Conservation (phyloP, 768 basidiomycete species). For the Termitomyces sp. region DNA sequence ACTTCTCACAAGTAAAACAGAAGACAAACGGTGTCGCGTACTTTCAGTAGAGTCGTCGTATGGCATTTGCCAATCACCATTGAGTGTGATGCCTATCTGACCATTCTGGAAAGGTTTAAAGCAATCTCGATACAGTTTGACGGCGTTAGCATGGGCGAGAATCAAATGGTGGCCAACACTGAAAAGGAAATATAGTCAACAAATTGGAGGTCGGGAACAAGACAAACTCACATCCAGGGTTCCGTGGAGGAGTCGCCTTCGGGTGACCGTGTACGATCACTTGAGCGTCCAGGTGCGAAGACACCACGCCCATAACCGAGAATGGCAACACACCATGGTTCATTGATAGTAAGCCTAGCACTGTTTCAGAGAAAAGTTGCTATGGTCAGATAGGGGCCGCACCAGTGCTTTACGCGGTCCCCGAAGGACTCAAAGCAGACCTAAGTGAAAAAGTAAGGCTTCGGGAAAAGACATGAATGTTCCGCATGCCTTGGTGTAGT, state of each 20-base stretch:
- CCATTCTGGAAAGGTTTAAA: conserved; percentile 62
- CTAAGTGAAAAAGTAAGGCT: conserved; percentile 20
- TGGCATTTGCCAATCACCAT: conserved; percentile 72
- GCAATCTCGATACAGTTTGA: conserved; percentile 59
- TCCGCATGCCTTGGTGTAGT: conserved; percentile 47
- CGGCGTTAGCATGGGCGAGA: conserved; percentile 62
- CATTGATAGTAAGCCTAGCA: conserved; percentile 65
- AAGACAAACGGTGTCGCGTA: conserved; percentile 24
- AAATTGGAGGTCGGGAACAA: neutral
- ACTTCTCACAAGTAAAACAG: neutral
- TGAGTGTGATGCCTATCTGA: conserved; percentile 73
- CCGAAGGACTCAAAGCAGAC: conserved; percentile 73
- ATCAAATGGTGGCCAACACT: conserved; percentile 67
- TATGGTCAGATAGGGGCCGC: conserved; percentile 6
- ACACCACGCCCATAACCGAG: conserved; percentile 67
- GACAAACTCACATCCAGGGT: conserved; percentile 56
- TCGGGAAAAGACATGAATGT: conserved; percentile 9
- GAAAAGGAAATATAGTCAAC: neutral
- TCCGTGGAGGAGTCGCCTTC: conserved; percentile 63
- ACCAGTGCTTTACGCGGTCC: conserved; percentile 74
- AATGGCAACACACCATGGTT: conserved; percentile 68
- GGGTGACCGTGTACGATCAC: conserved; percentile 51
- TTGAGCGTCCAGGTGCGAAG: conserved; percentile 67
- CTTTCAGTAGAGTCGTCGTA: conserved; percentile 66
- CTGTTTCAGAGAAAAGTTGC: conserved; percentile 16